Evolutionary conservation across 208 protist species (phyloP).

Genomic region (Herpetomonas samuelpessoai): DNA sequence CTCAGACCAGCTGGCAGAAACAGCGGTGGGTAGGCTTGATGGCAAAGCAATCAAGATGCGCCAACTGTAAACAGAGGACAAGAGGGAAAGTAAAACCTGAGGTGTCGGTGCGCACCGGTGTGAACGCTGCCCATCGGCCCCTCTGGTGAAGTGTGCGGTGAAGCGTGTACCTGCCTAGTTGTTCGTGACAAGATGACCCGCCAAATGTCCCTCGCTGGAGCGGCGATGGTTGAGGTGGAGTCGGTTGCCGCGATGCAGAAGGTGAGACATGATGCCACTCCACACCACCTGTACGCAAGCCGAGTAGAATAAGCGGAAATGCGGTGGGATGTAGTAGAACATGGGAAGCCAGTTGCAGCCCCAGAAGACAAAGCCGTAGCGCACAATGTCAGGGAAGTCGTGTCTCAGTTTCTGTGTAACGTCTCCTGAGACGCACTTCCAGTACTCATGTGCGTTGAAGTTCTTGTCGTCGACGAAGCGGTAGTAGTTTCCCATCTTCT

Average conservation of each 20-base stretch:
- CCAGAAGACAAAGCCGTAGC: slow-evolving; percentile 72
- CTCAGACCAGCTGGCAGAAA: too few relatives aligned
- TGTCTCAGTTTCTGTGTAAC: slow-evolving; percentile 41
- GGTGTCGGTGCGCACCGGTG: too few relatives aligned
- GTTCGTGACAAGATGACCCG: neutral
- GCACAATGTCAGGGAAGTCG: slow-evolving; percentile 70
- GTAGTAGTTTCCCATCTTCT: slow-evolving; percentile 59
- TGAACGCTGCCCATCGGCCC: too few relatives aligned
- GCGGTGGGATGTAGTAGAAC: slow-evolving; percentile 80
- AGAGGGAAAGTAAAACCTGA: too few relatives aligned
- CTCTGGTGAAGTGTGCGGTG: too few relatives aligned
- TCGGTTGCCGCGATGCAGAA: slow-evolving; percentile 44
- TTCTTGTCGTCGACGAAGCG: slow-evolving; percentile 43
- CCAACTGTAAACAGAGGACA: too few relatives aligned
- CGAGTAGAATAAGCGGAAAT: slow-evolving; percentile 74
- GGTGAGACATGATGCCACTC: slow-evolving; percentile 74
- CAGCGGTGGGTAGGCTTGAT: too few relatives aligned
- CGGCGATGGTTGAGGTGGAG: neutral
- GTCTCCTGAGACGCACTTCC: slow-evolving; percentile 38
- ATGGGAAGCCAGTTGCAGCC: slow-evolving; percentile 73
- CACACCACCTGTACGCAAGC: slow-evolving; percentile 61
- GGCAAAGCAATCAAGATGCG: too few relatives aligned
- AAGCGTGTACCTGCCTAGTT: neutral
- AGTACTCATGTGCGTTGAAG: slow-evolving; percentile 61
- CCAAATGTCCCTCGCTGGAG: neutral